Percentiles rank a stretch among this genome's conserved stretches.
phyloP scores from a whole-genome alignment of 2,329 filamentous ascomycete species.

The Talaromyces sp. region DNA sequence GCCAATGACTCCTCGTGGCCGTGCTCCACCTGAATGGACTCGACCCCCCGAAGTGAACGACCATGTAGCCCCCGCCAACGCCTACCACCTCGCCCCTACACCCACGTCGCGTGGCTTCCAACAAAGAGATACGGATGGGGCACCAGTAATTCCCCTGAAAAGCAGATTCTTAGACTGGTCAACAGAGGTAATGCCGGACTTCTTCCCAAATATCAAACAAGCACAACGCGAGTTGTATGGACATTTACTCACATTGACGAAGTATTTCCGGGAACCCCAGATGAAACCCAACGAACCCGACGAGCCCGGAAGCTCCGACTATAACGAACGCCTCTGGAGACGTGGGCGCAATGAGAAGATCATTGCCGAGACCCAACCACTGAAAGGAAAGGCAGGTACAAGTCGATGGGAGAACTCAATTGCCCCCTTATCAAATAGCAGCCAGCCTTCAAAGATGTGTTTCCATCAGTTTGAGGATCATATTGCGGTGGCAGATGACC shows the following conservation, averaged over 20 bases:
- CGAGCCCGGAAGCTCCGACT: slow-evolving; percentile 93
- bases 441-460: slow-evolving; percentile 87
- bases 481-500: slow-evolving; percentile 88
- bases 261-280: slow-evolving; percentile 95
- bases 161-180: slow-evolving; percentile 94
- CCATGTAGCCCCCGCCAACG: slow-evolving; percentile 64
- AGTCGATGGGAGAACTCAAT: slow-evolving; percentile 84
- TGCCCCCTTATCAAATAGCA: slow-evolving; percentile 83
- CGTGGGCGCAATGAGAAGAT: slow-evolving; percentile 91
- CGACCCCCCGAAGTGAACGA: slow-evolving; percentile 77
- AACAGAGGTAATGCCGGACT: slow-evolving; percentile 62
- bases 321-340: slow-evolving; percentile 92
- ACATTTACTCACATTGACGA: slow-evolving; percentile 32
- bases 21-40: slow-evolving; percentile 61
- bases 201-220: slow-evolving; percentile 17
- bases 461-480: slow-evolving; percentile 99
- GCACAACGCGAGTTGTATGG: slow-evolving; percentile 12
- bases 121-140: slow-evolving; percentile 60
- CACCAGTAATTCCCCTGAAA: slow-evolving; percentile 71
- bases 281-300: slow-evolving; percentile 97
- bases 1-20: slow-evolving; percentile 51
- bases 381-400: slow-evolving; percentile 83
- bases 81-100: slow-evolving; percentile 74
- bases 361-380: slow-evolving; percentile 86
- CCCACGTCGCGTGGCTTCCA: slow-evolving; percentile 78